Conservation (phyloP, 78 protist genomes). For the Dictyostelium intermedium region DNA sequence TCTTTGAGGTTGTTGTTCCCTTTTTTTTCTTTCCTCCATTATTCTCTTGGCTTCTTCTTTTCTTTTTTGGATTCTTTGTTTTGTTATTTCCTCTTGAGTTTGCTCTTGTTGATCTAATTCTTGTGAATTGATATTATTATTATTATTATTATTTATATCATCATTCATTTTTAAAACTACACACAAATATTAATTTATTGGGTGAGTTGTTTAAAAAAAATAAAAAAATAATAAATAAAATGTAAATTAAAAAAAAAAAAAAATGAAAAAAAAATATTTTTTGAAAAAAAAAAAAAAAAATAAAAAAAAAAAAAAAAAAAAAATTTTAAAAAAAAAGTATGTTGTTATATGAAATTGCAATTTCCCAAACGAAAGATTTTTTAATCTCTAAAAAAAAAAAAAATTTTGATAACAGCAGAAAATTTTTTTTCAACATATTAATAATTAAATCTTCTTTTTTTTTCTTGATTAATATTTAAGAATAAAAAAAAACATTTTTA, state of each 20-base stretch:
- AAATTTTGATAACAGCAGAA: no score
- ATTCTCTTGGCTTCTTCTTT: conserved; percentile 76
- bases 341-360: background rate
- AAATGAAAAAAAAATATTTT: background rate
- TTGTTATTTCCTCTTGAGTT: conserved; percentile 27
- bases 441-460: no score
- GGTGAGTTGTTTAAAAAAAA: background rate
- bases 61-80: conserved; percentile 73
- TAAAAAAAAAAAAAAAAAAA: background rate
- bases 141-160: background rate
- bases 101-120: background rate
- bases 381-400: no score
- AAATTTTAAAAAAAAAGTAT: no score
- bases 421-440: no score
- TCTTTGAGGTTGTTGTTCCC: conserved; percentile 42
- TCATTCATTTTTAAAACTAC: background rate
- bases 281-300: background rate
- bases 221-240: background rate
- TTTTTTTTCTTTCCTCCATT: conserved; percentile 71
- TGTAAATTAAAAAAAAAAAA: background rate
- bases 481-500: no score
- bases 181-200: background rate
- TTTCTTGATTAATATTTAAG: no score
- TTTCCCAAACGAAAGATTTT: background rate
- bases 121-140: background rate